Conservation (phyloP, 2,329 filamentous ascomycete species). For the Plenodomus biglobosus region DNA sequence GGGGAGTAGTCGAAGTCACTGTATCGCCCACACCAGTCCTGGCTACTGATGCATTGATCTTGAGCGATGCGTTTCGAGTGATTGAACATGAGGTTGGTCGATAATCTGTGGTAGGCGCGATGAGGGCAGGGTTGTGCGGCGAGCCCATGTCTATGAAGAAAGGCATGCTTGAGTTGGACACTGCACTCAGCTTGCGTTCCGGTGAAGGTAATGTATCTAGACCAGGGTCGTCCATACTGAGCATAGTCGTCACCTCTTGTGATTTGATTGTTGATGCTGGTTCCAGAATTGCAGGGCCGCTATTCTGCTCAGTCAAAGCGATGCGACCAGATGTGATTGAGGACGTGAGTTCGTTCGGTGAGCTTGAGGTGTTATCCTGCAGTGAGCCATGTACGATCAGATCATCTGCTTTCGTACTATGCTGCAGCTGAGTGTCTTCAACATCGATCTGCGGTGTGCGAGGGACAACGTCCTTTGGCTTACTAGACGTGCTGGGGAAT, state of each 20-base stretch:
- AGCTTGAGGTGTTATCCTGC: not conserved
- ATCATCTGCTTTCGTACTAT: not conserved
- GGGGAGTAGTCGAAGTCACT: slow-evolving; percentile 31
- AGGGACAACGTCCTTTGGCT: not conserved
- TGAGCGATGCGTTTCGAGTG: slow-evolving; percentile 21
- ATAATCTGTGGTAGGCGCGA: slow-evolving; percentile 18
- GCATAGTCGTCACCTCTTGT: slow-evolving; percentile 4
- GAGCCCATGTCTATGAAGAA: slow-evolving; percentile 37
- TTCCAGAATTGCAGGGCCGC: not conserved
- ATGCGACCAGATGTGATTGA: no score
- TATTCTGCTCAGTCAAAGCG: no score
- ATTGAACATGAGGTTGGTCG: slow-evolving; percentile 27
- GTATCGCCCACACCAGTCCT: slow-evolving; percentile 33
- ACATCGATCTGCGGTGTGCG: not conserved
- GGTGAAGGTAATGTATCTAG: slow-evolving; percentile 1
- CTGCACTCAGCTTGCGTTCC: slow-evolving; percentile 21
- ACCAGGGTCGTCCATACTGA: slow-evolving; percentile 3
- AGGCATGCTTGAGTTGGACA: slow-evolving; percentile 24
- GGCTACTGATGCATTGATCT: slow-evolving; percentile 14
- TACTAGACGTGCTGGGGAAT: slow-evolving; percentile 4
- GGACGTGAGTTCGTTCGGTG: no score
- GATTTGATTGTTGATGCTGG: not conserved
- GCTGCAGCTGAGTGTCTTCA: not conserved
- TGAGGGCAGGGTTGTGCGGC: slow-evolving; percentile 34
- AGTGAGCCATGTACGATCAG: not conserved